Evolutionary conservation across 306 rosid species (phyloP).

Genomic region (Cicer judaicum): DNA sequence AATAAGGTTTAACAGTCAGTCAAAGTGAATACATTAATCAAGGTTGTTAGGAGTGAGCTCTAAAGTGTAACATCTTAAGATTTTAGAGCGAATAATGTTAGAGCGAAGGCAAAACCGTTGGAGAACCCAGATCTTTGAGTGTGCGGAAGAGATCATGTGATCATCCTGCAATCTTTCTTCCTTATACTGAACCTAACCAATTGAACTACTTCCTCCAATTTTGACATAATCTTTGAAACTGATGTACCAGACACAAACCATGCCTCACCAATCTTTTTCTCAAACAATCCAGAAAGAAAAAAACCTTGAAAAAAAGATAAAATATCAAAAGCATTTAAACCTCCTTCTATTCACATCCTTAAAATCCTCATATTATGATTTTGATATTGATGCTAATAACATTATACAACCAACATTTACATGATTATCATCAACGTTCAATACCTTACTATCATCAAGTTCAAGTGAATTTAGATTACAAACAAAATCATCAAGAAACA

Average conservation of each 20-base stretch:
- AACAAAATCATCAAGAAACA: constrained; percentile 45
- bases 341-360: constrained; percentile 41
- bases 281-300: constrained; percentile 67
- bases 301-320: constrained; percentile 65
- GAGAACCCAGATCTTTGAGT: too few relatives aligned
- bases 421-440: neutral
- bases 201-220: constrained; percentile 63
- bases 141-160: too few relatives aligned
- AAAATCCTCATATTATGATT: constrained; percentile 37
- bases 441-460: neutral
- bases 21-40: too few relatives aligned
- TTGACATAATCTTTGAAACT: constrained; percentile 56
- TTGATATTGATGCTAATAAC: neutral
- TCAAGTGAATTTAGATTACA: constrained; percentile 39
- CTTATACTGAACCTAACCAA: constrained; percentile 62
- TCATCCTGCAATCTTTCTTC: constrained; percentile 58
- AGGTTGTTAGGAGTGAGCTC: too few relatives aligned
- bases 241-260: constrained; percentile 59
- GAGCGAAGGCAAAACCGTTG: too few relatives aligned
- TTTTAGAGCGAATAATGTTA: too few relatives aligned
- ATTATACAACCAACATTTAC: neutral
- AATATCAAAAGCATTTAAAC: constrained; percentile 68
- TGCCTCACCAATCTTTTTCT: constrained; percentile 60
- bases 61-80: too few relatives aligned
- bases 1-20: too few relatives aligned